Conservation (phyloP, 331 rosid genomes). For the Quercus tomentella region DNA sequence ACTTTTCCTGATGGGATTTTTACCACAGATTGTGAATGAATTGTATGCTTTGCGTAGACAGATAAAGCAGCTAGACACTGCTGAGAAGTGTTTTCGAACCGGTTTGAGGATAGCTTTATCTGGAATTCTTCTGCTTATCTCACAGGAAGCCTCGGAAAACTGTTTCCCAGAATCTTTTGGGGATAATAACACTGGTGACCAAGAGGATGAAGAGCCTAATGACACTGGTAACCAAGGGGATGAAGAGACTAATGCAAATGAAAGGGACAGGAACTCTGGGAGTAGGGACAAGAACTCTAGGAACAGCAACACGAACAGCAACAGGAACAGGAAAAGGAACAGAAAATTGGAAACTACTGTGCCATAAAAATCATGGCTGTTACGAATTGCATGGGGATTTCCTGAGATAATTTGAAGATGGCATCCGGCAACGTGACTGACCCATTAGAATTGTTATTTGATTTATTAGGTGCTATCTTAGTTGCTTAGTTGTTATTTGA, state of each 20-base stretch:
- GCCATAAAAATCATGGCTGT: too few relatives aligned
- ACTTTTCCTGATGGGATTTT: slow-evolving; percentile 58
- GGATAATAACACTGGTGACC: neutral
- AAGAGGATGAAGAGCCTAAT: neutral
- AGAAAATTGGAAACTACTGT: too few relatives aligned
- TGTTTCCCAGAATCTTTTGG: slow-evolving; percentile 28
- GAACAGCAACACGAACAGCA: slow-evolving; percentile 30
- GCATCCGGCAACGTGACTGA: too few relatives aligned
- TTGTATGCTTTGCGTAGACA: slow-evolving; percentile 71
- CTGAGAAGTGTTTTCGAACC: slow-evolving; percentile 36
- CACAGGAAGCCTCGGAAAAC: slow-evolving; percentile 45
- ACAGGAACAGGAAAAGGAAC: slow-evolving; percentile 47
- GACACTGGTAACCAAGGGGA: neutral
- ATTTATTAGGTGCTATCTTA: too few relatives aligned
- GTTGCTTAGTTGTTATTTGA: too few relatives aligned
- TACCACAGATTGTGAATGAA: slow-evolving; percentile 55
- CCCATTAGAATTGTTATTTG: too few relatives aligned
- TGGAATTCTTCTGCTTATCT: slow-evolving; percentile 53
- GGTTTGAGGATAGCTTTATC: slow-evolving; percentile 56
- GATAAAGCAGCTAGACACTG: slow-evolving; percentile 50
- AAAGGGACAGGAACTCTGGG: slow-evolving; percentile 19
- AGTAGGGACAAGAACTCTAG: slow-evolving; percentile 23
- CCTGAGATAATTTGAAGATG: too few relatives aligned
- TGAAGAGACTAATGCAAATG: neutral
- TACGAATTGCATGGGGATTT: too few relatives aligned